These are phyloP conservation scores for Cyberlindnera euphorbiiphila DNA, from an alignment of 805 yeast species.

Conservation along the genomic window DNA sequence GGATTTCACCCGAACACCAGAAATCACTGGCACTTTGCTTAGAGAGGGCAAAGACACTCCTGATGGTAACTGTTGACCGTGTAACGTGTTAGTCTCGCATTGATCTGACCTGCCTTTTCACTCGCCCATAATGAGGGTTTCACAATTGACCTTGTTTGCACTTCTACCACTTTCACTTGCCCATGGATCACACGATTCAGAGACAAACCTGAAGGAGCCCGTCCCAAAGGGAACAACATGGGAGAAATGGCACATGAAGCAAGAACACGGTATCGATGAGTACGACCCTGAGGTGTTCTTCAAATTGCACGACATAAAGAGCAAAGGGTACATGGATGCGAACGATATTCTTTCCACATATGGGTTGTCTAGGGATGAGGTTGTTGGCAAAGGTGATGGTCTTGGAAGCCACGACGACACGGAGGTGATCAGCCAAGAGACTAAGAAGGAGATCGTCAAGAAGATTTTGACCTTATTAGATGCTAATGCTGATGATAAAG, in stretches of 20 bases:
- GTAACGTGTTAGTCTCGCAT: too few species aligned
- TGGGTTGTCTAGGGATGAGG: constrained; percentile 68
- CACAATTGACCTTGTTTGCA: neutral
- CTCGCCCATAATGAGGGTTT: constrained; percentile 3
- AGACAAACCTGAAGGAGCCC: constrained; percentile 26
- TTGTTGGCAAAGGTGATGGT: constrained; percentile 88
- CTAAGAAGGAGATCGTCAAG: constrained; percentile 48
- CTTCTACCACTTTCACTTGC: constrained; percentile 6
- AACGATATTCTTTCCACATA: constrained; percentile 74
- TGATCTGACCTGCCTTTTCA: too few species aligned
- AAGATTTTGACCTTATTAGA: constrained; percentile 61
- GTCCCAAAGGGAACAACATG: constrained; percentile 58
- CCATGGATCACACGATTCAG: constrained; percentile 19
- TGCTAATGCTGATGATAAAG: constrained; percentile 57
- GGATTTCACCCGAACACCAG: neutral
- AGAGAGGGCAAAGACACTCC: too few species aligned
- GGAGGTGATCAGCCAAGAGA: constrained; percentile 52
- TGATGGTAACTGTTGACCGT: too few species aligned
- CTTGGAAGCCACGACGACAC: constrained; percentile 74
- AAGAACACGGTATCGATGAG: constrained; percentile 75
- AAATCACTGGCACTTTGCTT: too few species aligned
- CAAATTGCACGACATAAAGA: constrained; percentile 68
- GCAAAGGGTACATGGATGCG: constrained; percentile 50
- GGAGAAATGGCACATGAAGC: constrained; percentile 89
- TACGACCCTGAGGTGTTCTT: constrained; percentile 77